Conservation (phyloP, 2,329 filamentous ascomycete genomes). For the Talaromyces sp. region DNA sequence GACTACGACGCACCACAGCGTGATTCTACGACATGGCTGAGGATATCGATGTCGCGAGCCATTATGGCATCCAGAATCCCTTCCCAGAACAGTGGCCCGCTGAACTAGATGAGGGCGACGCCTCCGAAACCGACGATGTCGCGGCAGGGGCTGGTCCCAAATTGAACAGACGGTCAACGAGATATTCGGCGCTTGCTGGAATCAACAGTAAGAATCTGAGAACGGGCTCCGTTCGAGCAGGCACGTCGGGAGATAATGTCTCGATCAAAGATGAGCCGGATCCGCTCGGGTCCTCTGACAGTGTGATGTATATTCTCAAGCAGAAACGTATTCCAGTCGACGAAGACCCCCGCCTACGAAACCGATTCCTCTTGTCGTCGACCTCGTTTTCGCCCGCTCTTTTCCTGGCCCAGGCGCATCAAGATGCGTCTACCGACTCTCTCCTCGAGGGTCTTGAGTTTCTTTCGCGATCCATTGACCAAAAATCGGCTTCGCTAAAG, state of each 20-base stretch:
- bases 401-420: conserved; percentile 89
- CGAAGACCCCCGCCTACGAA: conserved; percentile 75
- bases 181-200: conserved; percentile 79
- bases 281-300: conserved; percentile 81
- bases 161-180: conserved; percentile 56
- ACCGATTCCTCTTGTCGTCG: conserved; percentile 90
- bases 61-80: conserved; percentile 78
- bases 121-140: conserved; percentile 55
- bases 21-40: conserved; percentile 55
- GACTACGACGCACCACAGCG: neutral
- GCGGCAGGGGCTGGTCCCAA: conserved; percentile 23
- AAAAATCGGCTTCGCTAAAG: conserved; percentile 95
- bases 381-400: conserved; percentile 90
- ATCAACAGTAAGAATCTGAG: conserved; percentile 66
- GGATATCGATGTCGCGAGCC: conserved; percentile 71
- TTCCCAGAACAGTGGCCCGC: conserved; percentile 83
- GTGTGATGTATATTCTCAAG: conserved; percentile 76
- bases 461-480: conserved; percentile 87
- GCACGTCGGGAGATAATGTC: conserved; percentile 64
- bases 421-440: conserved; percentile 74
- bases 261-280: conserved; percentile 91
- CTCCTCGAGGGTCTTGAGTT: conserved; percentile 78
- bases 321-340: conserved; percentile 75
- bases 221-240: conserved; percentile 64
- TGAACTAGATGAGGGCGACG: conserved; percentile 70